These are phyloP conservation scores for Zhuliangozyma blackwelliae DNA, from an alignment of 1,139 yeast species.

Conservation along the genomic window DNA sequence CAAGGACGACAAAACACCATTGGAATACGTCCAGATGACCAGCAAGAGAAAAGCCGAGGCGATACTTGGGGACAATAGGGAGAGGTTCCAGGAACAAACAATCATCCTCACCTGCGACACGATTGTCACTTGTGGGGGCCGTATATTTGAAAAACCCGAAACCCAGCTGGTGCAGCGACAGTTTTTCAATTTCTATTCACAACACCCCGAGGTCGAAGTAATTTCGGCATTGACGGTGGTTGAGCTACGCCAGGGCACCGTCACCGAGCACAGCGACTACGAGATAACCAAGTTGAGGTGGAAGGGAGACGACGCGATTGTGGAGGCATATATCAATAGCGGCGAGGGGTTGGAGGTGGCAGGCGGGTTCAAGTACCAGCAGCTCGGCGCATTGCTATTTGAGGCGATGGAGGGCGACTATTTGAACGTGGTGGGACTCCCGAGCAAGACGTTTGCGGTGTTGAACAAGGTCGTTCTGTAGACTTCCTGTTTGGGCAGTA, in stretches of 20 bases:
- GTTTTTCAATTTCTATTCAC: conserved; percentile 47
- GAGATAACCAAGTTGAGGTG: conserved; percentile 24
- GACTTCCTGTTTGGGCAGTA: background rate
- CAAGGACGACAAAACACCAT: conserved; percentile 46
- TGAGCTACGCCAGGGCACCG: conserved; percentile 25
- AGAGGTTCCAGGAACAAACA: conserved; percentile 4
- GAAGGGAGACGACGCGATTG: conserved; percentile 43
- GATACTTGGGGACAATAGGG: conserved; percentile 34
- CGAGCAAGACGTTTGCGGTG: conserved; percentile 52
- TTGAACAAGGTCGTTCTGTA: conserved; percentile 17
- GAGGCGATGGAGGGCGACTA: conserved; percentile 70
- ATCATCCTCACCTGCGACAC: conserved; percentile 77
- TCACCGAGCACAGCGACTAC: conserved; percentile 10
- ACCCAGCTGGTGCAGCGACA: conserved; percentile 34
- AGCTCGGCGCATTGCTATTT: conserved; percentile 62
- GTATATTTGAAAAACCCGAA: conserved; percentile 74
- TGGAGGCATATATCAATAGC: conserved; percentile 58
- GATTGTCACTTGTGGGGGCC: conserved; percentile 57
- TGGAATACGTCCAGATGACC: conserved; percentile 67
- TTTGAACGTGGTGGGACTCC: conserved; percentile 87
- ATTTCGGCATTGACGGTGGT: conserved; percentile 65
- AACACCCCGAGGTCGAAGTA: conserved; percentile 48
- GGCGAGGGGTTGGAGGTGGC: conserved; percentile 83
- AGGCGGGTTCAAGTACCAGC: conserved; percentile 90
- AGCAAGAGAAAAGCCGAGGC: conserved; percentile 55